Conservation (phyloP, 1,139 yeast genomes). For the Entelexis sorbosivorans region DNA sequence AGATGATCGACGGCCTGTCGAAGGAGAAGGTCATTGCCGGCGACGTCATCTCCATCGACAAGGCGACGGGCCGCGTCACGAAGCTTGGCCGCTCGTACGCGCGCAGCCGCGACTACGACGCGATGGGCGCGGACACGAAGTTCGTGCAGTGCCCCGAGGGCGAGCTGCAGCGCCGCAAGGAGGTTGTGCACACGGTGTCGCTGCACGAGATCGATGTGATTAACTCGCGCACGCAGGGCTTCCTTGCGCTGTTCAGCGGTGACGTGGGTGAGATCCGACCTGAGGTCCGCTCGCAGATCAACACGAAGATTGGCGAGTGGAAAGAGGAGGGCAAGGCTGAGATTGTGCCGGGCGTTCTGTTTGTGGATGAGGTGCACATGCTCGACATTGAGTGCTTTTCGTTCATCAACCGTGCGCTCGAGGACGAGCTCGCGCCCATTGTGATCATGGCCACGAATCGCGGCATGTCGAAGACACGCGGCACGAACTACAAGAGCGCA, state of each 20-base stretch:
- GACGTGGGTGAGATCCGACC: slow-evolving; percentile 96
- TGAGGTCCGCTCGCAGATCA: slow-evolving; percentile 94
- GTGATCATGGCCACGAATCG: slow-evolving; percentile 98
- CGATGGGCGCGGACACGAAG: slow-evolving; percentile 97
- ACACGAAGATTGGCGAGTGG: slow-evolving; percentile 96
- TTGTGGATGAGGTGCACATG: slow-evolving; percentile 98
- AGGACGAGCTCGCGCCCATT: slow-evolving; percentile 93
- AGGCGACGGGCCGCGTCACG: slow-evolving; percentile 86
- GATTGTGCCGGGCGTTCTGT: slow-evolving; percentile 94
- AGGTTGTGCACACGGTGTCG: slow-evolving; percentile 91
- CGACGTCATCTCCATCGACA: slow-evolving; percentile 90
- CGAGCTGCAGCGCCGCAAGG: slow-evolving; percentile 88
- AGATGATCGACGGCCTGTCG: slow-evolving; percentile 93
- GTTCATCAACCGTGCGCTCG: slow-evolving; percentile 88
- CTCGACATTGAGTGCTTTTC: slow-evolving; percentile 95
- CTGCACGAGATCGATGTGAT: slow-evolving; percentile 96
- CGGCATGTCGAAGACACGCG: slow-evolving; percentile 84
- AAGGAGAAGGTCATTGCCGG: slow-evolving; percentile 96
- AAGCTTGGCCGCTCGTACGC: slow-evolving; percentile 93
- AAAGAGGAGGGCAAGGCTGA: slow-evolving; percentile 99
- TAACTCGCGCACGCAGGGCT: slow-evolving; percentile 96
- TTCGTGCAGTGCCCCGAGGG: slow-evolving; percentile 99
- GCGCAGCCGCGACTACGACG: slow-evolving; percentile 95
- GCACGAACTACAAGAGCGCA: slow-evolving; percentile 87
- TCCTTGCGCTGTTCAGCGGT: slow-evolving; percentile 88